These are phyloP conservation scores for Penicillium maclennaniae DNA, from an alignment of 495 filamentous ascomycete species.

Conservation along the genomic window DNA sequence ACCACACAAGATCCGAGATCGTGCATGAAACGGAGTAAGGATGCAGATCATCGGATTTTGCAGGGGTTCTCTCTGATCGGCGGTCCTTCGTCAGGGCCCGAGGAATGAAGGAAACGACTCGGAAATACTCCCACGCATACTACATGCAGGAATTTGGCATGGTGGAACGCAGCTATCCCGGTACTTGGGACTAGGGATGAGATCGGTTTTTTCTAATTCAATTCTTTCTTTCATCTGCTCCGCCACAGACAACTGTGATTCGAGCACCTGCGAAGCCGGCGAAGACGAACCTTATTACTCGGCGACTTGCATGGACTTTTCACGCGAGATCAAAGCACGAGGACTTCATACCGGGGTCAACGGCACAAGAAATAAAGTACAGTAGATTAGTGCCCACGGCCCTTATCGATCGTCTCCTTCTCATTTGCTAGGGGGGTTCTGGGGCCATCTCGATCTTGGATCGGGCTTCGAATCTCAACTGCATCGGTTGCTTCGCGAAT, in stretches of 20 bases:
- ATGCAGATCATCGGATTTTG: constrained; percentile 34
- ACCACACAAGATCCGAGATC: constrained; percentile 20
- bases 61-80: neutral
- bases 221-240: neutral
- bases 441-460: neutral
- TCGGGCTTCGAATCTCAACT: constrained; percentile 11
- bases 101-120: constrained; percentile 7
- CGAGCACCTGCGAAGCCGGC: neutral
- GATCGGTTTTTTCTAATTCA: neutral
- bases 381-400: neutral
- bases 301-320: neutral
- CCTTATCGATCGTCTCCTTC: neutral
- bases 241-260: neutral
- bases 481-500: constrained; percentile 6
- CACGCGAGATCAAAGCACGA: neutral
- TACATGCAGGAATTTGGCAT: constrained; percentile 19
- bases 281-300: neutral
- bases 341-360: no score
- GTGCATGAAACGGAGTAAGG: constrained; percentile 28
- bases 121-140: constrained; percentile 11
- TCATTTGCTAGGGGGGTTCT: neutral
- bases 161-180: constrained; percentile 15
- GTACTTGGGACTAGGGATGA: constrained; percentile 11
- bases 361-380: neutral
- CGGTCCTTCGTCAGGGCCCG: neutral